Base-by-base conservation (phyloP, 2,329 filamentous ascomycete genomes). In the Helminthosporium solani region DNA sequence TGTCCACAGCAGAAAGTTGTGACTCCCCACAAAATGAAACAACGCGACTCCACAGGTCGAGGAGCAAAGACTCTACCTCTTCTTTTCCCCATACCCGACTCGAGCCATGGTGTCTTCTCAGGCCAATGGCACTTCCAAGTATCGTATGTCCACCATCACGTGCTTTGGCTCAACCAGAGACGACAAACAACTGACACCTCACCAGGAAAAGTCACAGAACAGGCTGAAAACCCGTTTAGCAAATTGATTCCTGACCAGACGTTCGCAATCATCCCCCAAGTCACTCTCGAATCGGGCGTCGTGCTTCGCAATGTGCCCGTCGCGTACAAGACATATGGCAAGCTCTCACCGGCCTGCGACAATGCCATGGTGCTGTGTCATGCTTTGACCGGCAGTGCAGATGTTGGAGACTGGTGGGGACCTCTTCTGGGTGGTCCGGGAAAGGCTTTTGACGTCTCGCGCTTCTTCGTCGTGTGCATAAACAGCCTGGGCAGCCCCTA, bases 201-300 rank as follows among this genome's bases (percentile, higher is more conserved):
- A 16, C 18, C 39, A 74, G 71, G 60, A 44, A 64, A 61, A 56
- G 60, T 68, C n/a, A 60, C 60, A 9, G 54, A 81, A 44, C 90
- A 96, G 72, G 84, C 88, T 63, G 92, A 96, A 75, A 99, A 97
- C 73, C 92, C 91, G 23, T 97, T 91, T 69, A 83, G 88, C 50
- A 74, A 79, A 54, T 79, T 97, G 64, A 95, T 99, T 42, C 86
- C 90, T 42, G 86, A 96, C 62, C 94, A 97, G 73, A 80, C 86
- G 43, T 87, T 95, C 63, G 90, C 87, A 46, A 82, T 94, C 50
- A 82, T 99, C 44, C 92, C 94, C 2, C 85, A 85, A 20, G 96
- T 96, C 70, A 90, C 87, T 7, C 87, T 99, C 56, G 94, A 99
- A 71, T 97, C 91, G 2, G 94, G 94, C 39, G 89, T 87, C 19